These are phyloP conservation scores for Rhododendron molle DNA, from an alignment of 148 eudicot genomes.

Conservation along the genomic window DNA sequence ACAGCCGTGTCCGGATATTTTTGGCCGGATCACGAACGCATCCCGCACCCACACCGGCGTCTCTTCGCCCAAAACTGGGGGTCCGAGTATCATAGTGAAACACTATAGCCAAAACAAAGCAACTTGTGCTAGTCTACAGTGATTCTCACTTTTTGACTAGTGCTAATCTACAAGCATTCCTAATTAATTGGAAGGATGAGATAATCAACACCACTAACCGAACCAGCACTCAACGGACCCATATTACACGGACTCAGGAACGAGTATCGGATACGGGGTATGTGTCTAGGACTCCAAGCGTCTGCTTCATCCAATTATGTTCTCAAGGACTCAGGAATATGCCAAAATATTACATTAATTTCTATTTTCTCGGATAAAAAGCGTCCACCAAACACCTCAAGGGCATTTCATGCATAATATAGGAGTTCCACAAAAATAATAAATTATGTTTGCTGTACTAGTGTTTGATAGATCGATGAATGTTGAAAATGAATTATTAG, in stretches of 20 bases:
- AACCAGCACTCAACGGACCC: not conserved
- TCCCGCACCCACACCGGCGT: not conserved
- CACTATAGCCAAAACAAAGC: not conserved
- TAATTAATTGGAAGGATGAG: not conserved
- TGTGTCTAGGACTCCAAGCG: too few relatives aligned
- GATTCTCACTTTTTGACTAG: not conserved
- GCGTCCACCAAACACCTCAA: not conserved
- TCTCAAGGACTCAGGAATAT: too few relatives aligned
- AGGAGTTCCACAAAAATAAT: not conserved
- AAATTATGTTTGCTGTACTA: not conserved
- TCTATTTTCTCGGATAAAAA: not conserved
- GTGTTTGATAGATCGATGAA: too few relatives aligned
- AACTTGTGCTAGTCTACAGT: not conserved
- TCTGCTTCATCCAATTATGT: too few relatives aligned
- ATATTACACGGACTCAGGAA: too few relatives aligned
- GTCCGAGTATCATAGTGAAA: not conserved
- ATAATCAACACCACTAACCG: not conserved
- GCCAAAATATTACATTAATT: too few relatives aligned
- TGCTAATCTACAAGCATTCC: not conserved
- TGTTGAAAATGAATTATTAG: too few relatives aligned
- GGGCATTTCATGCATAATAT: not conserved
- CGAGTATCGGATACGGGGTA: too few relatives aligned
- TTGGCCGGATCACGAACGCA: not conserved
- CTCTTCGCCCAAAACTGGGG: not conserved
- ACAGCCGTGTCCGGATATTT: not conserved